Conservation (phyloP, 495 filamentous ascomycete species). For the Lophium mytilinum region DNA sequence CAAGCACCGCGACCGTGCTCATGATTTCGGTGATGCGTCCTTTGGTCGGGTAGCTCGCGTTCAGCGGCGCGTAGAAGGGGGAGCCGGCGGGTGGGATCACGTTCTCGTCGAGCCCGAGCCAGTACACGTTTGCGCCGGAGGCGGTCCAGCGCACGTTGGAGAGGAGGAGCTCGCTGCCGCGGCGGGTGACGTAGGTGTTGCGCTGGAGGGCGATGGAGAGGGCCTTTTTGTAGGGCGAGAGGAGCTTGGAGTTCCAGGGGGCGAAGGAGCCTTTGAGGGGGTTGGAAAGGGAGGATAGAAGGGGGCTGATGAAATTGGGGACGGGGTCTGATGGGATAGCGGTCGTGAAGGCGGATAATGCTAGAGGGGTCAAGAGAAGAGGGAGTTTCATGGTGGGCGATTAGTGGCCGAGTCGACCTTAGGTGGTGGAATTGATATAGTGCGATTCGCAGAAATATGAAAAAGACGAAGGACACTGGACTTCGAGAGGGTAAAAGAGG, state of each 20-base stretch:
- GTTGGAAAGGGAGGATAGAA: not conserved
- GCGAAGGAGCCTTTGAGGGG: not conserved
- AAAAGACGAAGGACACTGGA: no score
- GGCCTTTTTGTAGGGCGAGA: constrained; percentile 8
- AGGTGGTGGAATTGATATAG: no score
- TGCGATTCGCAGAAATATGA: no score
- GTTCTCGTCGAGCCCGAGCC: constrained; percentile 52
- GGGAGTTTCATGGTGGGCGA: not conserved
- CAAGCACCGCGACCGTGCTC: constrained; percentile 43
- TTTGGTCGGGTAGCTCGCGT: constrained; percentile 46
- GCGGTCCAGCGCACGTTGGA: constrained; percentile 42
- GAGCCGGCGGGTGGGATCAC: constrained; percentile 42
- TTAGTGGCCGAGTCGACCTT: not conserved
- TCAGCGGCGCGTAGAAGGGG: constrained; percentile 42
- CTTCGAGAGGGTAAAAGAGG: no score
- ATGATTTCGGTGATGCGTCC: constrained; percentile 48
- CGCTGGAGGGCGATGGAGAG: not conserved
- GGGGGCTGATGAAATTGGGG: not conserved
- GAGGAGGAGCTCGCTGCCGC: constrained; percentile 37
- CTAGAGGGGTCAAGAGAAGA: not conserved
- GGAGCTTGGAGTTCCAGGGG: constrained; percentile 15
- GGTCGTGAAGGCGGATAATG: not conserved
- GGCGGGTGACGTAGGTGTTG: constrained; percentile 32
- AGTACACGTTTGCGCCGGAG: constrained; percentile 48
- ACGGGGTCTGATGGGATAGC: not conserved